Evolutionary conservation across 805 yeast genomes (phyloP).

Genomic region (Yarrowia hollandica): DNA sequence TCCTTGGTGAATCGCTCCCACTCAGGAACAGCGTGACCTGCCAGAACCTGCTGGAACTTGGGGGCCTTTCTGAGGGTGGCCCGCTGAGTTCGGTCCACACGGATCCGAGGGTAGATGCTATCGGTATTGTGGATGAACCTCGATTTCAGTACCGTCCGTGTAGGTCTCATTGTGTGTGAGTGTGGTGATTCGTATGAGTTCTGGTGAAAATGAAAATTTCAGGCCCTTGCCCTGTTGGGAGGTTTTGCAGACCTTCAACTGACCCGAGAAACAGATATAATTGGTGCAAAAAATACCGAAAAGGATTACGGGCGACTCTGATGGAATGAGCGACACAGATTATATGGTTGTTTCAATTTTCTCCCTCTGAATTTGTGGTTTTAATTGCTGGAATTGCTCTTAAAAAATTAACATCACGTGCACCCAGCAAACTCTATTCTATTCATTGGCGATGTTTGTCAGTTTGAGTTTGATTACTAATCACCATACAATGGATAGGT

Average conservation of each 20-base stretch:
- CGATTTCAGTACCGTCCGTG: conserved; percentile 19
- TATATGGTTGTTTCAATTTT: no score
- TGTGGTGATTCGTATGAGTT: conserved; percentile 4
- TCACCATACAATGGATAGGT: no score
- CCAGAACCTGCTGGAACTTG: conserved; percentile 34
- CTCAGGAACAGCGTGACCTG: conserved; percentile 39
- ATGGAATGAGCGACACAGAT: no score
- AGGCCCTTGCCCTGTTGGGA: conserved; percentile 29
- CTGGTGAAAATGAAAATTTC: conserved; percentile 2
- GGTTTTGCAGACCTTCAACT: no score
- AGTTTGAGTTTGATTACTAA: no score
- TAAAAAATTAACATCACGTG: not conserved
- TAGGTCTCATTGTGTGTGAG: conserved; percentile 22
- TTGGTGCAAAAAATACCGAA: not conserved
- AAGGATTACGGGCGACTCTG: no score
- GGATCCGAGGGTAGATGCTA: conserved; percentile 32
- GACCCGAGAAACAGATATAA: not conserved
- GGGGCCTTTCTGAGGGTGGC: conserved; percentile 33
- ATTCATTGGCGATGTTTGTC: not conserved
- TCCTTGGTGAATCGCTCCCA: conserved; percentile 46
- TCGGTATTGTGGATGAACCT: conserved; percentile 25
- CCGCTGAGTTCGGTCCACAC: conserved; percentile 33
- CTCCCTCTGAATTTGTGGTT: no score
- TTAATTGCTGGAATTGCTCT: no score
- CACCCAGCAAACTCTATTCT: not conserved